Base-by-base conservation (phyloP, 2,329 filamentous ascomycete genomes). In the Neofusicoccum umdonicola region DNA sequence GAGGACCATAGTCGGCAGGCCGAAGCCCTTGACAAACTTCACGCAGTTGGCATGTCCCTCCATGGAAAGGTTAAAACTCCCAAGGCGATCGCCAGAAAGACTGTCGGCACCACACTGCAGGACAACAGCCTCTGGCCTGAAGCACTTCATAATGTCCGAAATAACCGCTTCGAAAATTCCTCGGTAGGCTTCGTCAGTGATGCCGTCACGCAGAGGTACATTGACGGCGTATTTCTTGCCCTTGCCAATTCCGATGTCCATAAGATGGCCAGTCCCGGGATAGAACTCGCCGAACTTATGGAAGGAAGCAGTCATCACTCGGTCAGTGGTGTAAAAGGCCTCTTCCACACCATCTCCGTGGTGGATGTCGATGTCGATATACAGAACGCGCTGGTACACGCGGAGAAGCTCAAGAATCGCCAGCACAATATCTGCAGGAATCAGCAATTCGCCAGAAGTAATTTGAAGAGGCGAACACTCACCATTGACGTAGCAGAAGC, bases 221-320 rank as follows among this genome's bases (percentile, higher is more conserved):
- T 97, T 97, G 76, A 97, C 85, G 56, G 92, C 87, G 76, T 97
- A 92, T 76, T 96, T 92, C 35, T 93, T 91, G 60, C 93, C 93
- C 0, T 91, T 88, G 74, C 97, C 97, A 52, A 95, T 86, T n/a
- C 87, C 89, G 62, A 92, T 96, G 76, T 93, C 90, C 67, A 93
- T 88, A 52, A 95, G 86, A 17, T 87, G 88, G 17, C 93, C 93
- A 0, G 93, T 97, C 63, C 93, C 93, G 0, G 93, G 93, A 77
- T 97, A 97, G 81, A 96, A 97, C 68, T 89, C 91, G 71, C 96
- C 93, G 78, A 95, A 98, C 78, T 98, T 97, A 83, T 99, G 95
- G 77, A 97, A 97, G 34, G 92, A 96, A 45, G 96, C 87, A 0
- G 94, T 97, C 84, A 96, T 91, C 69, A 96, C 92, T 65, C 92